Percentiles rank a stretch among this genome's conserved stretches.
phyloP scores from a whole-genome alignment of 108 stramenopile species.

The Schizochytrium sp. region DNA sequence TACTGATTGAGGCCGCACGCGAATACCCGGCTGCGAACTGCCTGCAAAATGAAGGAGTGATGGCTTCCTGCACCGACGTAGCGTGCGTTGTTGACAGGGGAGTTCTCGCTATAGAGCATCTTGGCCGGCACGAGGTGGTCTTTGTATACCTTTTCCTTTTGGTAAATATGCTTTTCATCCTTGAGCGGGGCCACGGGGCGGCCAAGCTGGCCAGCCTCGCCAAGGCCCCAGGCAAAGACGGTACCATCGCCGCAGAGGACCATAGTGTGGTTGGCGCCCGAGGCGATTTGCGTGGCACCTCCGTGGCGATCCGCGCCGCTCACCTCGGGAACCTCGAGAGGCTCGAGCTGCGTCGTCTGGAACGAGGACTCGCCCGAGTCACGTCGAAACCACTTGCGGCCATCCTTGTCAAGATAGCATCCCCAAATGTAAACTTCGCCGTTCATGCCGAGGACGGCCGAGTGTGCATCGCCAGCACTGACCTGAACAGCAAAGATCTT shows the following conservation, averaged over 20 bases:
- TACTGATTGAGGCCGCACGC: conserved; percentile 73
- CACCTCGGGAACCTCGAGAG: conserved; percentile 14
- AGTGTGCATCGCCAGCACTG: neutral
- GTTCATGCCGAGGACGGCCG: neutral
- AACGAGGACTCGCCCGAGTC: neutral
- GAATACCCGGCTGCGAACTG: conserved; percentile 42
- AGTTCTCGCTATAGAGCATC: conserved; percentile 22
- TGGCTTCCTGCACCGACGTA: conserved; percentile 58
- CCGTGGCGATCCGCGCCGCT: neutral
- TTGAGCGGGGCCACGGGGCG: neutral
- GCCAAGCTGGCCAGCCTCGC: conserved; percentile 17
- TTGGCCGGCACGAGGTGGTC: conserved; percentile 55
- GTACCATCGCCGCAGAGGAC: conserved; percentile 21
- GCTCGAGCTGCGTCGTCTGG: conserved; percentile 22
- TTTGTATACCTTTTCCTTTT: conserved; percentile 16
- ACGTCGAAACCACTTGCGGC: conserved; percentile 18
- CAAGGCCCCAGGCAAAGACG: conserved; percentile 30
- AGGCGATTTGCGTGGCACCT: conserved; percentile 1
- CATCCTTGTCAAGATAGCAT: conserved; percentile 49
- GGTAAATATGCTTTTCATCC: neutral
- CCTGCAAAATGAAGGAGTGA: conserved; percentile 68
- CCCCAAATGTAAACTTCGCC: conserved; percentile 33
- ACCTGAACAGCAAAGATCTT: neutral
- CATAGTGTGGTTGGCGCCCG: conserved; percentile 22
- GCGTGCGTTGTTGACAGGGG: neutral